Evolutionary conservation across 257 asterid species (phyloP), one percentile per base, ranked within the genome.

Genomic region (Eucommia ulmoides): DNA sequence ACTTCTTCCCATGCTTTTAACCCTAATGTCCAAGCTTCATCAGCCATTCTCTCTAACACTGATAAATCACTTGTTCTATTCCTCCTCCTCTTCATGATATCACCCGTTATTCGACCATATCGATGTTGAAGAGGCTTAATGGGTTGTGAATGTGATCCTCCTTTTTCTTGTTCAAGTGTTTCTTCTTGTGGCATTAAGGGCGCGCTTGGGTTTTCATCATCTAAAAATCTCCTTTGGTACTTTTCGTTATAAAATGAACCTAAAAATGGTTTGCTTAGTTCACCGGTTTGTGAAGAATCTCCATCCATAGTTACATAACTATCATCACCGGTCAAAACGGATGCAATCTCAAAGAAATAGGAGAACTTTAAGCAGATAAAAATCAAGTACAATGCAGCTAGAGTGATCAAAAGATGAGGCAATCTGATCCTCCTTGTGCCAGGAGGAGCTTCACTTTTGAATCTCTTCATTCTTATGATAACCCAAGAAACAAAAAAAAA

Each of bases 1-100:
- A 78, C 80, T 72, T 91, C 96, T 63, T 83, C 76, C 98, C 98
- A 91, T 14, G 96, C 96, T 74, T 89, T 83, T 58, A 52, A 45
- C 51, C 96, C 96, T 64, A 85, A 61, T 22, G 68, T 73, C 93
- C 94, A 82, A 41, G 98, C 96, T 73, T 91, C 98, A 24, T 76
- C 85, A 3, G 82, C 94, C 93, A 86, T 72, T 68, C 64, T 81
- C 57, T 91, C 96, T 45, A 91, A 23, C 59, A 72, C 66, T 22
- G 88, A 67, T 22, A 60, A 53, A 63, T 78, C 81, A 24, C 50
- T 72, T 21, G 76, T 66, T 65, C 65, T 74, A 72, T 75, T 72
- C 68, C 62, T 53, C 33, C 67, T 64, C 55, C 60, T 80, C 55
- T 58, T 80, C 63, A 82, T 25, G 45, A 72, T 67, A 20, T 76